Evolutionary conservation across 176 grass and related monocot genomes (phyloP), one percentile per base, ranked within the genome.

Genomic region (Poa pratensis): DNA sequence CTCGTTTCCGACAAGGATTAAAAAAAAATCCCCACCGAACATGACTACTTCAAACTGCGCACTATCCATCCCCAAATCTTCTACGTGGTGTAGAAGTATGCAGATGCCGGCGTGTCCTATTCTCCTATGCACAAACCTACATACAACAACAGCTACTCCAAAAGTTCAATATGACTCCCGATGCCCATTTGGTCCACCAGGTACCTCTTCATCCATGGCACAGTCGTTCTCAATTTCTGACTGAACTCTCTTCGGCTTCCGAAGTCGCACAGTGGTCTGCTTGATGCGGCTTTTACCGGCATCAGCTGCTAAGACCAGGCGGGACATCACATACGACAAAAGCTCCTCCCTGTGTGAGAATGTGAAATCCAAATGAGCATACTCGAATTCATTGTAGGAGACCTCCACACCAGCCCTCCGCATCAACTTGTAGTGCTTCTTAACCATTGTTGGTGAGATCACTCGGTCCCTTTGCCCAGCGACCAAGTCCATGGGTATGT

Each of bases 351-450:
- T 88, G 26, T 97, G 95, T 10, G 95, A 95, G 73, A 98, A 95
- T 64, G 96, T 98, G 86, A 98, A 98, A 89, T 98, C 96, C 89
- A 98, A 87, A 82, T 98, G 96, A 3, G 96, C 96, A 28, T 95
- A 98, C 78, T 95, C 96, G n/a, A 97, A 98, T 82, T 94, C 96
- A 65, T 95, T 95, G 59, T 95, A 98, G 26, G 96, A 95, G 17
- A 95, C 96, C 73, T 86, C 87, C 16, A 95, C 96, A 12, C 81
- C 86, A 19, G 87, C 88, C 48, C 78, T 94, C 23, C 75, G 86
- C 92, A 97, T 97, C 75, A 97, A 37, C 61, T 78, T 91, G 39
- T 95, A 97, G 80, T 97, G 95, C 83, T 94, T 98, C 81, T 85
- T 93, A 11, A 98, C 96, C 96, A 98, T 98, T 11, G 89, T 94